Conservation (phyloP, 176 grass and related monocot genomes). For the Triticum monococcum region DNA sequence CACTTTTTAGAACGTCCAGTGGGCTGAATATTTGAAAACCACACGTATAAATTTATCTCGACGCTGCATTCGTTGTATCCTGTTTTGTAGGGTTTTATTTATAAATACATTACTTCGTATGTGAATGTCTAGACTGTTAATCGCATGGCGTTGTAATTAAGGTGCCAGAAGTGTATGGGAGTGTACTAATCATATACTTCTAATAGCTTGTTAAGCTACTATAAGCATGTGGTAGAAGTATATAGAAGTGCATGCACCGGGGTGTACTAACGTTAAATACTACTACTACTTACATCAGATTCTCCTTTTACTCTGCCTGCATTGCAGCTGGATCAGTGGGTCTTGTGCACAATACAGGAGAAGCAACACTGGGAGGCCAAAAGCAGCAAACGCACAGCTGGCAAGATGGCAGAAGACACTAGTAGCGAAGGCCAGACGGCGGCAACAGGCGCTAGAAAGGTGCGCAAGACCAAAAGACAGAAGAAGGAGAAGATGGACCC, state of each 20-base stretch:
- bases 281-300: not conserved
- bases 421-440: not conserved
- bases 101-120: too few relatives aligned
- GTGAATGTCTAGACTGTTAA: too few relatives aligned
- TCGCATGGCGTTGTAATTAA: not conserved
- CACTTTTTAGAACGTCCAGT: not conserved
- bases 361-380: not conserved
- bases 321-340: not conserved
- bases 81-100: too few relatives aligned
- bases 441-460: not conserved
- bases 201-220: not conserved
- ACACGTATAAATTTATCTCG: not conserved
- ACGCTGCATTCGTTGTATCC: not conserved
- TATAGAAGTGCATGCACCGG: too few relatives aligned
- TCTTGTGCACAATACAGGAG: constrained; percentile 3
- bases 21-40: not conserved
- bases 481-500: not conserved
- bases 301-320: not conserved
- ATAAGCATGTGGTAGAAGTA: too few relatives aligned
- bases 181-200: not conserved
- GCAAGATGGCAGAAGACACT: not conserved
- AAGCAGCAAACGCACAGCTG: not conserved
- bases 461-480: not conserved
- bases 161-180: not conserved
- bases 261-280: too few relatives aligned